These are phyloP conservation scores for Tetraselmis chui DNA, from an alignment of 139 green algal species.

Conservation along the genomic window DNA sequence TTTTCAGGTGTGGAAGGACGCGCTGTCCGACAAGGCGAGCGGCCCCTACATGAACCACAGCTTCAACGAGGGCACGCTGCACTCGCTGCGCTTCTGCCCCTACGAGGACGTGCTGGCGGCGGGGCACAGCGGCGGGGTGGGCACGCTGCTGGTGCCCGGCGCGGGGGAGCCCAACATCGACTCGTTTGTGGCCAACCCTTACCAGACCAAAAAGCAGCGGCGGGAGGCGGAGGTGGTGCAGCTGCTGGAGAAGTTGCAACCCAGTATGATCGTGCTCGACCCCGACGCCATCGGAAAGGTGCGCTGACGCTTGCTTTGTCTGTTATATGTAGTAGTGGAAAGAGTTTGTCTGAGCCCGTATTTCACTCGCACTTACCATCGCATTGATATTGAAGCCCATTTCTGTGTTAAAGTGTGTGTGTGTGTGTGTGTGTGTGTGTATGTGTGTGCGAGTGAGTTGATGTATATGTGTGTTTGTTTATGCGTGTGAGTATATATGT, in stretches of 20 bases:
- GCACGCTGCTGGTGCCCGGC: slow-evolving; percentile 85
- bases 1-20: slow-evolving; percentile 77
- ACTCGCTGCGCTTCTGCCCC: slow-evolving; percentile 75
- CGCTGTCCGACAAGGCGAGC: slow-evolving; percentile 65
- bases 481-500: too few relatives aligned
- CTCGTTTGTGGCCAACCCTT: slow-evolving; percentile 90
- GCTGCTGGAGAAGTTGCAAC: slow-evolving; percentile 96
- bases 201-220: slow-evolving; percentile 65
- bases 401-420: too few relatives aligned
- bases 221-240: slow-evolving; percentile 80
- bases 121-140: slow-evolving; percentile 56
- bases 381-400: too few relatives aligned
- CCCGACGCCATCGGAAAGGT: slow-evolving; percentile 72
- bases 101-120: slow-evolving; percentile 91
- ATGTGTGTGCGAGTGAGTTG: too few relatives aligned
- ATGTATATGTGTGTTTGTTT: too few relatives aligned
- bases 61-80: slow-evolving; percentile 33
- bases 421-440: too few relatives aligned
- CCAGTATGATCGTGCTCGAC: slow-evolving; percentile 92
- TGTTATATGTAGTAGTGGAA: too few relatives aligned
- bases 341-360: too few relatives aligned
- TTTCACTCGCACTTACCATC: too few relatives aligned
- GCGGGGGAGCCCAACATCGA: slow-evolving; percentile 97
- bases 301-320: too few relatives aligned
- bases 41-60: slow-evolving; percentile 84